Evolutionary conservation across 169 alveolate genomes (phyloP), one percentile per base, ranked within the genome.

Genomic region (Eimeria praecox): DNA sequence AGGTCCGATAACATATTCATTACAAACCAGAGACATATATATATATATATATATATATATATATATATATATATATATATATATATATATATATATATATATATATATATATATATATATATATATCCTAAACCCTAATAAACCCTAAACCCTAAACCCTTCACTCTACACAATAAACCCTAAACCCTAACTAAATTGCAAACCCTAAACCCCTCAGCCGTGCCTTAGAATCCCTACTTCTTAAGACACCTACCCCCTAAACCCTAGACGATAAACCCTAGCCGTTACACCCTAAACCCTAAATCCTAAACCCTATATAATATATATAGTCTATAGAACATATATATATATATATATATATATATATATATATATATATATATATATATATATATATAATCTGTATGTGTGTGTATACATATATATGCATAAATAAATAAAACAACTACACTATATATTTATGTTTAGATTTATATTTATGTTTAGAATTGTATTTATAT

Each of bases 61-160:
- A 20, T 5, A 5, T 9, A 9, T 16, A 30, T 9, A 66, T 16
- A 30, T 9, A 9, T 27, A 30, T 66, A 30, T 9, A 66, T 16
- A 4, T 16, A 9, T 66, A 9, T 16, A 30, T 66, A 9, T 66
- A 66, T 5, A 66, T 16, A 30, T 5, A 9, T 27, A 9, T 30
- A 30, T 66, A 5, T 66, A 9, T 9, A 5, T 16, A 5, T 66
- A 5, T 16, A 9, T 66, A 30, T 66, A 66, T 9, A 30, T 66
- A 30, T 64, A 64, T 10, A 64, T n/a, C 75, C 75, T 64, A 64
- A 64, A 64, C 75, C 75, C 75, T 64, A 64, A 64, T 16, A 18
- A n/a, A n/a, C 75, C 75, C 75, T n/a, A 64, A 64, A 64, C 75
- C 75, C 75, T 64, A 64, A 64, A 64, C 75, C 75, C 75, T 38